These are phyloP conservation scores for Yamadazyma triangularis DNA, from an alignment of 1,139 yeast species.

Conservation along the genomic window DNA sequence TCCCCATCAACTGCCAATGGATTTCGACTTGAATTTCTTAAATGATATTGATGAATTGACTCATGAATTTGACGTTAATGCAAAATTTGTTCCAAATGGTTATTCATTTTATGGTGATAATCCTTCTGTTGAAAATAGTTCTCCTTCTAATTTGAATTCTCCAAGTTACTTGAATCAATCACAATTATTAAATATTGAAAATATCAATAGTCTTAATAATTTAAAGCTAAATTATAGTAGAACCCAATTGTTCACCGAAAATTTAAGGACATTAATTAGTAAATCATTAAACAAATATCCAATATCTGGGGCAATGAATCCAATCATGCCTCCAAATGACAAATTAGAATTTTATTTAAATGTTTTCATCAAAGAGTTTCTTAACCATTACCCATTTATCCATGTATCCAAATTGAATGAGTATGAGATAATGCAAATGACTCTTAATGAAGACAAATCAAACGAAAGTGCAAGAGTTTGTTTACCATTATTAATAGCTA, in stretches of 20 bases:
- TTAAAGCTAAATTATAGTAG: conserved; percentile 27
- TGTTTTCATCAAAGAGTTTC: conserved; percentile 46
- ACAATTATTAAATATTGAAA: conserved; percentile 23
- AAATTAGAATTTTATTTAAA: conserved; percentile 53
- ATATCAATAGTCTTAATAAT: conserved; percentile 9
- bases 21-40: conserved; percentile 33
- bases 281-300: conserved; percentile 60
- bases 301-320: conserved; percentile 56
- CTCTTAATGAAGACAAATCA: conserved; percentile 35
- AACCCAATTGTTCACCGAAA: conserved; percentile 49
- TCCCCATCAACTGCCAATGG: conserved; percentile 5
- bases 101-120: conserved; percentile 56
- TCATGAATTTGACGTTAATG: conserved; percentile 45
- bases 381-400: conserved; percentile 64
- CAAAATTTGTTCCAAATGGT: conserved; percentile 51
- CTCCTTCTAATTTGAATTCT: conserved; percentile 25
- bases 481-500: conserved; percentile 64
- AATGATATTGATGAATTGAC: conserved; percentile 40
- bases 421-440: conserved; percentile 46
- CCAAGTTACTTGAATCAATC: conserved; percentile 23
- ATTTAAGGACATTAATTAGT: conserved; percentile 47
- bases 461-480: conserved; percentile 55
- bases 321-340: conserved; percentile 56
- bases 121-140: conserved; percentile 29
- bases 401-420: conserved; percentile 59